Evolutionary conservation across 1,139 yeast genomes (phyloP).

Genomic region (Suhomyces yuchorum): DNA sequence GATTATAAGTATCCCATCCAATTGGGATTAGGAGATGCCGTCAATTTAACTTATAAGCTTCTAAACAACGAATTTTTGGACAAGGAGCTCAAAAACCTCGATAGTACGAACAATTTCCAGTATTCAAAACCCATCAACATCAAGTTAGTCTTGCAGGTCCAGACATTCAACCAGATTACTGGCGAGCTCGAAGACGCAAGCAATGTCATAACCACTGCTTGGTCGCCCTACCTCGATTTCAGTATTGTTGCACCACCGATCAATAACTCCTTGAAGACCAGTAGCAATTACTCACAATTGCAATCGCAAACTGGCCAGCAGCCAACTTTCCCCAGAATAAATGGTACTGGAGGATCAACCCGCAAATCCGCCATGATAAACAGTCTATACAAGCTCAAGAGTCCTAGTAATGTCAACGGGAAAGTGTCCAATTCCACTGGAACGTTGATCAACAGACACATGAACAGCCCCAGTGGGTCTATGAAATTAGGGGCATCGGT

Average conservation of each 20-base stretch:
- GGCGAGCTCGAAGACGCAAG: slow-evolving; percentile 23
- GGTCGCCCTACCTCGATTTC: slow-evolving; percentile 67
- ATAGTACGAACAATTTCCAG: slow-evolving; percentile 15
- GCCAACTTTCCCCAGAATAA: slow-evolving; percentile 1
- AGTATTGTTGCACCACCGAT: slow-evolving; percentile 51
- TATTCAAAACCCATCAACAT: slow-evolving; percentile 38
- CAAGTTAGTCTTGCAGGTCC: slow-evolving; percentile 32
- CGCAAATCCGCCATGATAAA: slow-evolving; percentile 26
- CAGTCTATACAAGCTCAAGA: slow-evolving; percentile 21
- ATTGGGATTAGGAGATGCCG: slow-evolving; percentile 32
- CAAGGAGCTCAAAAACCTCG: slow-evolving; percentile 23
- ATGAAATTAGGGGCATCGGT: slow-evolving; percentile 16
- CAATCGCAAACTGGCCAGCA: slow-evolving; percentile 23
- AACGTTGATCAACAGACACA: slow-evolving; percentile 4
- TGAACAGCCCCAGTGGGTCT: not conserved
- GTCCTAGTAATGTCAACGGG: slow-evolving; percentile 14
- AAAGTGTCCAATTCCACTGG: slow-evolving; percentile 8
- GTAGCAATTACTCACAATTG: slow-evolving; percentile 25
- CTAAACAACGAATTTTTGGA: slow-evolving; percentile 32
- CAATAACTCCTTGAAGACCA: slow-evolving; percentile 38
- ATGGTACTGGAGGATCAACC: slow-evolving; percentile 10
- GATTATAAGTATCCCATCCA: slow-evolving; percentile 32
- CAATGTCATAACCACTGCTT: slow-evolving; percentile 50
- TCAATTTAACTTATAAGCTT: slow-evolving; percentile 51
- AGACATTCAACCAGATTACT: slow-evolving; percentile 15